A percentile compares a stretch with the other conserved stretches of the same genome.
These are phyloP conservation scores for Cadophora gregata DNA, from an alignment of 2,329 filamentous ascomycete genomes.

Conservation along the genomic window DNA sequence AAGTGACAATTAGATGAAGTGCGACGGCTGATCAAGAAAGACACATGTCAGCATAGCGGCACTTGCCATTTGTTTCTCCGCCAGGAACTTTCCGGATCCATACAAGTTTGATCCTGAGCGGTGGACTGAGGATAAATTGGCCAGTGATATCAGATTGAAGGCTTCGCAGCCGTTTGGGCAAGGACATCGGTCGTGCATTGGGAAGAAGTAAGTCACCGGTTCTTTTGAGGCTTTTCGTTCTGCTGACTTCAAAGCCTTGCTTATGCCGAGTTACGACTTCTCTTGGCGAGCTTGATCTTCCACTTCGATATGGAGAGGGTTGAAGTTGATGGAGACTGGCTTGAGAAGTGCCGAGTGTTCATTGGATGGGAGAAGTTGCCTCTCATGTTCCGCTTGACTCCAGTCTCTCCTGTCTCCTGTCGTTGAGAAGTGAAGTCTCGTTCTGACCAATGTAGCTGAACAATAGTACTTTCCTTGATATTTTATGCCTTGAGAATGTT, in stretches of 20 bases:
- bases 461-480: too few relatives aligned
- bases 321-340: constrained; percentile 7
- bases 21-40: neutral
- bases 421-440: too few relatives aligned
- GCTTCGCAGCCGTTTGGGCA: constrained; percentile 14
- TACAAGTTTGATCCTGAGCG: constrained; percentile 17
- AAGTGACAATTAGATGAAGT: neutral
- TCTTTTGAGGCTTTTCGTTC: too few relatives aligned
- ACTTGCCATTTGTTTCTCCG: neutral
- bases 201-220: neutral
- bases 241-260: constrained; percentile 4
- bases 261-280: constrained; percentile 6
- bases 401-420: neutral
- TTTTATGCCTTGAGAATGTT: too few relatives aligned
- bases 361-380: constrained; percentile 17
- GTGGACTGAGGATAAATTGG: neutral
- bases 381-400: constrained; percentile 2
- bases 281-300: constrained; percentile 12
- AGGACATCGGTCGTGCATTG: constrained; percentile 14
- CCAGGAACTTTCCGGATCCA: constrained; percentile 8
- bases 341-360: constrained; percentile 15
- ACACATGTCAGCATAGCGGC: constrained; percentile 8
- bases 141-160: neutral
- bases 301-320: constrained; percentile 13
- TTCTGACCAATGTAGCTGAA: too few relatives aligned